These are phyloP conservation scores for Globisporangium solare DNA, from an alignment of 352 stramenopile genomes.

Conservation along the genomic window DNA sequence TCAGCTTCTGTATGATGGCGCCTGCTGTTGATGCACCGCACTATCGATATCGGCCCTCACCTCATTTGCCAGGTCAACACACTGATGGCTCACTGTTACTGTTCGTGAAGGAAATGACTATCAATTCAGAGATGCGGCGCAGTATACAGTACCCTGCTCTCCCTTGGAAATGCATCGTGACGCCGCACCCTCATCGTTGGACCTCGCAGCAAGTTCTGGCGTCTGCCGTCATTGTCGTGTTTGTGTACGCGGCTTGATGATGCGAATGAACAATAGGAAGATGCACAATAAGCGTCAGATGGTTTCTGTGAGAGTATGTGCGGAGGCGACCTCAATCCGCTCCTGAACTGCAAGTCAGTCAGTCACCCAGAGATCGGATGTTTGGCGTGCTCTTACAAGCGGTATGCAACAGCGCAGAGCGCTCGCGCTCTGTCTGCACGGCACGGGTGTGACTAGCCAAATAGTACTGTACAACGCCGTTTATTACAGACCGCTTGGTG, in stretches of 20 bases:
- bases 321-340: too few species aligned
- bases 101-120: too few species aligned
- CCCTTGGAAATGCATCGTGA: neutral
- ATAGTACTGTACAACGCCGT: neutral
- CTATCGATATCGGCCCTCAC: too few species aligned
- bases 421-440: too few species aligned
- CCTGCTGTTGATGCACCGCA: too few species aligned
- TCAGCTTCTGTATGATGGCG: too few species aligned
- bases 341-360: neutral
- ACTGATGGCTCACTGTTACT: too few species aligned
- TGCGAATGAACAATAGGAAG: neutral
- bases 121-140: too few species aligned
- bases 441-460: neutral
- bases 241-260: neutral
- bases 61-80: too few species aligned
- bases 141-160: neutral
- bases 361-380: neutral
- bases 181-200: conserved; percentile 3
- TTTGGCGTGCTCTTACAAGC: too few species aligned
- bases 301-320: too few species aligned
- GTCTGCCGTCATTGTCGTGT: neutral
- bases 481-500: neutral
- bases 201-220: neutral
- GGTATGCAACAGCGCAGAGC: neutral
- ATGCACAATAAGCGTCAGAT: neutral